These are phyloP conservation scores for Yamadazyma dushanensis DNA, from an alignment of 1,139 yeast genomes.

Conservation along the genomic window DNA sequence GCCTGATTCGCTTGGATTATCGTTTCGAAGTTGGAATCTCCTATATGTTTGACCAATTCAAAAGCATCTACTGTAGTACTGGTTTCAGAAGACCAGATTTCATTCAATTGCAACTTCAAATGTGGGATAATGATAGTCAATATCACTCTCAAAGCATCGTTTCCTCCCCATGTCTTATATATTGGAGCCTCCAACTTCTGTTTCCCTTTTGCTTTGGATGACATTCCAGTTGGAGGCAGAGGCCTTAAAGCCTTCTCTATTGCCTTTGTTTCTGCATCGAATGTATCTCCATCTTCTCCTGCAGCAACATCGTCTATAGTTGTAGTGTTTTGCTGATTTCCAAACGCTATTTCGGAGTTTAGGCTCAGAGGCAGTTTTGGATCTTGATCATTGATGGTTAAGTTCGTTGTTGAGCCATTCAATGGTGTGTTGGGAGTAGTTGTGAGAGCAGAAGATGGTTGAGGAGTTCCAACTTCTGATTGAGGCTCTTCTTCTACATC, in stretches of 20 bases:
- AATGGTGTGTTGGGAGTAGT: slow-evolving; percentile 7
- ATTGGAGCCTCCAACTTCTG: slow-evolving; percentile 51
- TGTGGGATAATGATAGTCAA: slow-evolving; percentile 43
- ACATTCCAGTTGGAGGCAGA: slow-evolving; percentile 61
- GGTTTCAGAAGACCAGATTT: slow-evolving; percentile 31
- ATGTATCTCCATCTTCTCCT: slow-evolving; percentile 10
- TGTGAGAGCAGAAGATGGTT: not conserved
- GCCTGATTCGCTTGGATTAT: slow-evolving; percentile 21
- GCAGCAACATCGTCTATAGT: slow-evolving; percentile 4
- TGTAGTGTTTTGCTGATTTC: too few relatives aligned
- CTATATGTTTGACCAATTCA: slow-evolving; percentile 42
- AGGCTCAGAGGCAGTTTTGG: slow-evolving; percentile 5
- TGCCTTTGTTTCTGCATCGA: slow-evolving; percentile 18
- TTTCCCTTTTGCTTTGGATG: slow-evolving; percentile 59
- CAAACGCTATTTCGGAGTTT: not conserved
- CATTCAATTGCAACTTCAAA: slow-evolving; percentile 34
- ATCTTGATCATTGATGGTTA: slow-evolving; percentile 13
- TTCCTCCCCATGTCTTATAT: slow-evolving; percentile 61
- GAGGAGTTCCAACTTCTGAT: slow-evolving; percentile 4
- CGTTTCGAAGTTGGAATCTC: slow-evolving; percentile 27
- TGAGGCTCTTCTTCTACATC: slow-evolving; percentile 16
- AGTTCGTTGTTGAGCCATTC: slow-evolving; percentile 7
- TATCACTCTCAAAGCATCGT: slow-evolving; percentile 47
- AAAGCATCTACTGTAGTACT: slow-evolving; percentile 28
- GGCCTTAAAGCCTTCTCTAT: slow-evolving; percentile 38